Evolutionary conservation across 2,329 filamentous ascomycete genomes (phyloP), one percentile per base, ranked within the genome.

Genomic region (Lasiodiplodia sp.): DNA sequence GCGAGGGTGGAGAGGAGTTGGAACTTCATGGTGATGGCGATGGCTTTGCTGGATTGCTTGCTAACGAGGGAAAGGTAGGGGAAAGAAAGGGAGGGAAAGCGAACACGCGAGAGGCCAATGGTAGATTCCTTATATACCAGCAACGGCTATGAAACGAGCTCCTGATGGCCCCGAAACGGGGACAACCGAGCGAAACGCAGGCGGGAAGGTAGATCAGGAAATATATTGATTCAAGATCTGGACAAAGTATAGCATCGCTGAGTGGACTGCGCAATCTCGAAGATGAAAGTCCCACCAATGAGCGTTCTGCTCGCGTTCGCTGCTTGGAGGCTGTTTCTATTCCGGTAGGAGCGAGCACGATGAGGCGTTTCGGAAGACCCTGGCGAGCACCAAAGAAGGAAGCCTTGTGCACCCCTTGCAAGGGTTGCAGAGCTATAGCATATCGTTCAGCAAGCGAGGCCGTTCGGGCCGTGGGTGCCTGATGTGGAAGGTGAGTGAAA

Each of bases 401-500:
- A 37, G 55, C 25, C 28, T 57, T n/a, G 37, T n/a, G 16, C 31
- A 14, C 53, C 53, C 55, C 37, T 38, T 21, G 31, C 51, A 37
- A 40, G 31, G 37, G 23, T 38, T 40, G 55, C 55, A 16, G 21
- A 10, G 11, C n/a, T 25, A 40, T 28, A 25, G 55, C 55, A 40
- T 21, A 21, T 16, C 14, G 53, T 40, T n/a, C 60, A 4, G 28
- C n/a, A 64, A 34, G 47, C 44, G 40, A 63, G 47, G 23, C n/a
- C 60, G 60, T 37, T 38, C 60, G 47, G 60, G 25, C 31, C 44
- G 23, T 23, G 34, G 31, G 23, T 64, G 38, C 60, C 60, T 11
- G 18, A 34, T 64, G 8, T 5, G 60, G 60, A 64, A 64, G 60
- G 60, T 38, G n/a, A n/a, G 31, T 64, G 60, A 64, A 64, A 64